These are phyloP conservation scores for Cutaneotrichosporon spelunceum DNA, from an alignment of 1,284 basidiomycete genomes.

Conservation along the genomic window DNA sequence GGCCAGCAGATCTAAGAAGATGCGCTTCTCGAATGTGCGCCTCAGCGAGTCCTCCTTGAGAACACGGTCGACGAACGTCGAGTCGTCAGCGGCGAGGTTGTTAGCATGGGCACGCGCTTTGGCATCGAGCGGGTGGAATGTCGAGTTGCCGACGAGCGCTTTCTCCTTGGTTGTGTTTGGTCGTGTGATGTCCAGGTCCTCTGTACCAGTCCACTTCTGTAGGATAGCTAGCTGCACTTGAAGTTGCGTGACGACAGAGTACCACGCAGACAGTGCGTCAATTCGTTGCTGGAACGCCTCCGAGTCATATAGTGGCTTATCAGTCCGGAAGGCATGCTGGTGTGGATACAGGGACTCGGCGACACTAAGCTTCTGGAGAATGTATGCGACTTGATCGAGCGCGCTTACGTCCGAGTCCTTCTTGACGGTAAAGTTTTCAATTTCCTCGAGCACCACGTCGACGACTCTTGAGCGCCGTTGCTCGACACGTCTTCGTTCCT, in stretches of 20 bases:
- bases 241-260: constrained; percentile 71
- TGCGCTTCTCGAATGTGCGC: constrained; percentile 89
- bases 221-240: constrained; percentile 73
- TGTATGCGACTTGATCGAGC: constrained; percentile 66
- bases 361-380: constrained; percentile 75
- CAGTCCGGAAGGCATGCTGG: constrained; percentile 70
- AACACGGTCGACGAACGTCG: constrained; percentile 87
- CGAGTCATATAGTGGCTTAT: constrained; percentile 69
- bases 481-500: constrained; percentile 76
- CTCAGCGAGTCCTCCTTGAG: constrained; percentile 95
- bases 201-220: constrained; percentile 86
- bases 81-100: constrained; percentile 56
- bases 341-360: constrained; percentile 84
- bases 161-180: constrained; percentile 64
- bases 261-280: constrained; percentile 86
- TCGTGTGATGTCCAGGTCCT: constrained; percentile 79
- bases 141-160: constrained; percentile 41
- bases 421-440: constrained; percentile 64
- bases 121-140: constrained; percentile 44
- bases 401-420: constrained; percentile 53
- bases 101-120: constrained; percentile 36
- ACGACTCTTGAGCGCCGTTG: constrained; percentile 76
- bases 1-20: constrained; percentile 78
- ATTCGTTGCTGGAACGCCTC: constrained; percentile 69
- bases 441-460: constrained; percentile 77